Base-by-base conservation (phyloP, 805 yeast genomes). In the Nematodospora valgi region DNA sequence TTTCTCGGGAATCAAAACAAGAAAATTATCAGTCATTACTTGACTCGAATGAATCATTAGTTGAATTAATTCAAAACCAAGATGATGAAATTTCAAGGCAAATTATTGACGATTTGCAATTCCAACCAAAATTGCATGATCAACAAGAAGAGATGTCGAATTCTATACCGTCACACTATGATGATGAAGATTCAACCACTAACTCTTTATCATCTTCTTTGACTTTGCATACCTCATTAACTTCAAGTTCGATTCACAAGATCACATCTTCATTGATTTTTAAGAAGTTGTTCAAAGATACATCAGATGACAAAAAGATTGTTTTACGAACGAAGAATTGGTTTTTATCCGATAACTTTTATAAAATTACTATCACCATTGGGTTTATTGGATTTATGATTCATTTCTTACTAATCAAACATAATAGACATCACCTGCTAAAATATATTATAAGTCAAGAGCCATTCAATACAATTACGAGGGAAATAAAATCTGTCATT, bases 301-400 rank as follows among this genome's bases (percentile, higher is more conserved):
- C 4, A 5, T 22, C 20, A 17, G 43, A 41, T 9, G 37, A 34
- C 6, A 35, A 33, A 3, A 30, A 40, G 31, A 36, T 25, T 34
- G 35, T 34, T 34, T 27, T 34, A 34, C 35, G 17, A n/a, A 46
- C 16, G 41, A 43, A 47, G 27, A 33, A 36, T 25, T 34, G 35
- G 35, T 34, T 27, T 34, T 33, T 36, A 17, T 12, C 46, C 16
- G 41, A 43, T 17, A 51, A 51, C 23, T 37, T 65, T 13, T 59
- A 59, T 42, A 57, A 52, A 34, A 34, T 64, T 18, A 62, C 70
- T 28, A 43, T 64, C 35, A 58, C 69, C 1, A 54, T 66, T 19
- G 72, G 72, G 1, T 50, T 65, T 28, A 47, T 65, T 23, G 71
- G 72, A 2, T 49, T 66, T 30, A 21, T 65, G 33, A 30, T 64